Evolutionary conservation across 1,284 basidiomycete genomes (phyloP), one percentile per base, ranked within the genome.

Genomic region (Ustilago xerochloae): DNA sequence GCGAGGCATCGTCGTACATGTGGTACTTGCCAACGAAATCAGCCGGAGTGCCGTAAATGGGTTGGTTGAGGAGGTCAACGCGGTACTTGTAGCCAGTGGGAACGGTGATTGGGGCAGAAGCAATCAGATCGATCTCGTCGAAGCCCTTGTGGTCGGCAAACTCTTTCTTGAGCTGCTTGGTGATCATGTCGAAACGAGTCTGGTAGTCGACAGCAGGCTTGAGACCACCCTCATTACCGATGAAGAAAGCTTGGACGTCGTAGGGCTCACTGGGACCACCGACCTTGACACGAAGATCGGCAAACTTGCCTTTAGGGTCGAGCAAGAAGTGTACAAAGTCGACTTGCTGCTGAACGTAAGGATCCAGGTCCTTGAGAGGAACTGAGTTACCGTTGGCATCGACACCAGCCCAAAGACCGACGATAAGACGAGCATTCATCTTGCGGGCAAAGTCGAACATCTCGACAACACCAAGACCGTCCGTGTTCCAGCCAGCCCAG

Each of bases 391-490:
- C 60, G 26, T 76, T 67, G 28, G 76, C 72, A 10, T 78, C 80
- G 49, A 85, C 84, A 0, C 90, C 90, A 72, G 88, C 86, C 89
- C 89, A 91, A 30, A 91, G 87, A 15, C 88, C 90, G 88, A 91
- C 90, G 70, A 91, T 90, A 6, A 89, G 86, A 45, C 71, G 51
- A 30, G 77, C 73, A 43, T 78, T 77, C 43, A 89, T 79, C 74
- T 90, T 89, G 77, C 90, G 89, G 68, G 89, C 89, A 86, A 90
- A 89, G 41, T 88, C 84, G 53, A 91, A 85, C 74, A 90, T 91
- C 71, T 92, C 91, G 20, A 90, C 84, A 1, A 91, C 85, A 18
- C 86, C 50, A 88, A 87, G 83, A 3, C 86, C 86, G 36, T 84
- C 90, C 6, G 90, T 66, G 55, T 69, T 70, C 51, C 53, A 76